Evolutionary conservation across 106 monocot species (phyloP).

Genomic region (Gastrodia elata): DNA sequence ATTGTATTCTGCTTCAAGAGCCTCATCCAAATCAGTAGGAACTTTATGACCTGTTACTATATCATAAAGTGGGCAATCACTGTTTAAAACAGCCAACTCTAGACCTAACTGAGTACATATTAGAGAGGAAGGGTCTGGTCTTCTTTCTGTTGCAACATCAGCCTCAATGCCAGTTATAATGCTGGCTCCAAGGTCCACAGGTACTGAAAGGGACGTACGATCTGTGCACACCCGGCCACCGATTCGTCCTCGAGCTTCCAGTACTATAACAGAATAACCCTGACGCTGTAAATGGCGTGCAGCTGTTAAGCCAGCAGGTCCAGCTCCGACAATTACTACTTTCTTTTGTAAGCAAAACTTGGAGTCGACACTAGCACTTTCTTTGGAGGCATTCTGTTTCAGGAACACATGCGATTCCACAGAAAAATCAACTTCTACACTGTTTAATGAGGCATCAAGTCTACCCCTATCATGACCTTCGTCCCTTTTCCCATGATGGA

Average conservation of each 20-base stretch:
- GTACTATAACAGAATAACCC: constrained; percentile 76
- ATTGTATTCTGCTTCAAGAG: constrained; percentile 90
- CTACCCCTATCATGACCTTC: not conserved
- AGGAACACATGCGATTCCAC: constrained; percentile 6
- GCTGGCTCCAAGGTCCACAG: constrained; percentile 98
- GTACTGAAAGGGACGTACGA: constrained; percentile 80
- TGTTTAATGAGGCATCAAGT: not conserved
- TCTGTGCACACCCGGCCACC: constrained; percentile 98
- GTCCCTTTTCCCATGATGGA: constrained; percentile 6
- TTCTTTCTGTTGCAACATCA: constrained; percentile 91
- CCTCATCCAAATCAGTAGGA: constrained; percentile 81
- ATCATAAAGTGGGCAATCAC: constrained; percentile 99
- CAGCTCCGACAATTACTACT: constrained; percentile 82
- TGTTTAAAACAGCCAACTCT: constrained; percentile 79
- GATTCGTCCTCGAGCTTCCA: constrained; percentile 89
- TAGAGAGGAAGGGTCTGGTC: constrained; percentile 88
- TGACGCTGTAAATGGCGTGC: constrained; percentile 86
- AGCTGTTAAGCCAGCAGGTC: constrained; percentile 91
- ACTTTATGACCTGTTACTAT: constrained; percentile 72
- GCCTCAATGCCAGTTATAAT: constrained; percentile 99
- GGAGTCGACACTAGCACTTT: constrained; percentile 10
- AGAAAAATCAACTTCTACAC: constrained; percentile 3
- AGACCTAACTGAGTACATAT: constrained; percentile 86
- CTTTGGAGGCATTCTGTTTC: constrained; percentile 12
- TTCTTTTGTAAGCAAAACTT: constrained; percentile 25